Evolutionary conservation across 1,284 basidiomycete species (phyloP).

Genomic region (Cutaneotrichosporon mucoides): DNA sequence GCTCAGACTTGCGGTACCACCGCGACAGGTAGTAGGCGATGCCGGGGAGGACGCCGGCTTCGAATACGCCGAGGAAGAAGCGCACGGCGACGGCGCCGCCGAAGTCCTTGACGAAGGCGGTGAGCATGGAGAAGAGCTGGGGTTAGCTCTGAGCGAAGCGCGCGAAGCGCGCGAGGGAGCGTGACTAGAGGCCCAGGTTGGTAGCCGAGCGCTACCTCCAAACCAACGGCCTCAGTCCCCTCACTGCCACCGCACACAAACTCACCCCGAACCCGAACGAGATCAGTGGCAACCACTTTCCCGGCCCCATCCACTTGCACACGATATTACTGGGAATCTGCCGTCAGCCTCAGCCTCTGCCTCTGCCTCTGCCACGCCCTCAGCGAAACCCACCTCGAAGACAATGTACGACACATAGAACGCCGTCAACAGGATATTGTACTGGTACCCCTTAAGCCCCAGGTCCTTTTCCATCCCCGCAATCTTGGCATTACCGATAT

Average conservation of each 20-base stretch:
- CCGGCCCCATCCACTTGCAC: conserved; percentile 21
- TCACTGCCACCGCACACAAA: neutral
- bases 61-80: conserved; percentile 35
- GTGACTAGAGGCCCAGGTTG: no score
- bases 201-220: no score
- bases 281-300: conserved; percentile 25
- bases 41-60: conserved; percentile 34
- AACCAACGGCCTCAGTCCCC: no score
- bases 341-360: no score
- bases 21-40: conserved; percentile 32
- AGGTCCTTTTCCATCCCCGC: conserved; percentile 23
- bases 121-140: conserved; percentile 28
- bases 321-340: conserved; percentile 19
- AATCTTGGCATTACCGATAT: conserved; percentile 25
- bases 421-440: conserved; percentile 20
- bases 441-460: conserved; percentile 19
- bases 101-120: conserved; percentile 27
- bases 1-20: conserved; percentile 21
- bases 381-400: conserved; percentile 17
- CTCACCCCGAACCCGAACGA: conserved; percentile 22
- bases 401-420: conserved; percentile 27
- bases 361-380: no score
- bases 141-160: no score
- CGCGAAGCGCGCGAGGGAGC: no score
- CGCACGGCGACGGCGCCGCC: conserved; percentile 18